Percentiles rank a stretch among this genome's conserved stretches.
phyloP scores from a whole-genome alignment of 345 rosid genomes.

The Schrenkiella parvula region DNA sequence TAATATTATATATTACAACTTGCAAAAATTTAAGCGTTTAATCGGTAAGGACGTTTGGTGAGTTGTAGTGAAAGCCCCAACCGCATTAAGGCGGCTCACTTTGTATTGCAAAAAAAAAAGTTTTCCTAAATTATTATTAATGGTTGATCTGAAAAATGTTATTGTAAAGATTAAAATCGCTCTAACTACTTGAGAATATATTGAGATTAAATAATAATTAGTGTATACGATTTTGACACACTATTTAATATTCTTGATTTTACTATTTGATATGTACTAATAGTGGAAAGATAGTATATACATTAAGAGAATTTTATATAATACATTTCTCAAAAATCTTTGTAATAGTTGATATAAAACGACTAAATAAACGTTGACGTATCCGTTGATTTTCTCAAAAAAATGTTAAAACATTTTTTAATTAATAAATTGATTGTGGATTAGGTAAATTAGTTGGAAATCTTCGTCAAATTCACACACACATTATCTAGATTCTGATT shows the following conservation, averaged over 20 bases:
- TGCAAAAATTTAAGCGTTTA: too few species aligned
- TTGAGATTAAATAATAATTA: neutral
- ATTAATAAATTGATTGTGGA: neutral
- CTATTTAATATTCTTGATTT: neutral
- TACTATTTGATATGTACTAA: neutral
- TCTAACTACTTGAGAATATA: neutral
- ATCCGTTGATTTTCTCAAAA: neutral
- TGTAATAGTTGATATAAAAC: neutral
- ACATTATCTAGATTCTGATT: neutral
- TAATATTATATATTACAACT: too few species aligned
- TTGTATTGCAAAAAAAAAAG: too few species aligned
- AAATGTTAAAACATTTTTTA: neutral
- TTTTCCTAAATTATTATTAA: neutral
- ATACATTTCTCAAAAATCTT: too few species aligned
- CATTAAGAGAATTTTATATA: neutral
- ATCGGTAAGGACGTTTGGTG: too few species aligned
- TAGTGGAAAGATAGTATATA: neutral
- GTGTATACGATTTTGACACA: neutral
- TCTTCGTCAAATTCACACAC: neutral
- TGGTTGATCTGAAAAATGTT: neutral
- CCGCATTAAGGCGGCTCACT: too few species aligned
- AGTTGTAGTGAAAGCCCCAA: too few species aligned
- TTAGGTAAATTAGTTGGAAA: constrained; percentile 17
- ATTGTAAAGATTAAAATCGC: neutral
- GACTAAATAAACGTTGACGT: neutral